These are phyloP conservation scores for Salix brachista DNA, from an alignment of 345 rosid genomes.

Conservation along the genomic window DNA sequence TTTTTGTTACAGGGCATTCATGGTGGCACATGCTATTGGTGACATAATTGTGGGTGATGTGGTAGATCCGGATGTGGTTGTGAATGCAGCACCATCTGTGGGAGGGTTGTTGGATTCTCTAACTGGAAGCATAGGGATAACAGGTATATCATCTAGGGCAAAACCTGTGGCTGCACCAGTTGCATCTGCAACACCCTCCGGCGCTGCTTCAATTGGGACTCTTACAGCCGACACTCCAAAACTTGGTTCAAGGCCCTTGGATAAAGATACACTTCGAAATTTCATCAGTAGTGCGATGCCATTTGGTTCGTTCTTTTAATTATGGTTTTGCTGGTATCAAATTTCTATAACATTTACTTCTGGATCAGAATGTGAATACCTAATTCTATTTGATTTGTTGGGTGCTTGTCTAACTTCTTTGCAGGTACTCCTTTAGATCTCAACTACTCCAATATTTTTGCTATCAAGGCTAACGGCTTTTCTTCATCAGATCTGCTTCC, in stretches of 20 bases:
- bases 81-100: constrained; percentile 63
- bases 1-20: constrained; percentile 55
- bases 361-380: constrained; percentile 9
- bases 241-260: constrained; percentile 68
- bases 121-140: constrained; percentile 87
- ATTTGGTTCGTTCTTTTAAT: constrained; percentile 63
- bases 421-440: constrained; percentile 88
- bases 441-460: constrained; percentile 52
- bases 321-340: constrained; percentile 25
- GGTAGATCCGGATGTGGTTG: constrained; percentile 82
- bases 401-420: constrained; percentile 12
- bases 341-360: constrained; percentile 13
- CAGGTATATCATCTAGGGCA: constrained; percentile 74
- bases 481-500: constrained; percentile 73
- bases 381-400: constrained; percentile 1
- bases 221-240: constrained; percentile 63
- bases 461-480: constrained; percentile 73
- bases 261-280: constrained; percentile 69
- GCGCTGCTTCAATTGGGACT: constrained; percentile 47
- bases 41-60: constrained; percentile 75
- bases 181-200: constrained; percentile 56
- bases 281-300: constrained; percentile 82
- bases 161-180: constrained; percentile 77
- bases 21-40: constrained; percentile 84
- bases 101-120: constrained; percentile 95